phyloP scores from a whole-genome alignment of 2,329 filamentous ascomycete species.

The Talaromyces marneffei region DNA sequence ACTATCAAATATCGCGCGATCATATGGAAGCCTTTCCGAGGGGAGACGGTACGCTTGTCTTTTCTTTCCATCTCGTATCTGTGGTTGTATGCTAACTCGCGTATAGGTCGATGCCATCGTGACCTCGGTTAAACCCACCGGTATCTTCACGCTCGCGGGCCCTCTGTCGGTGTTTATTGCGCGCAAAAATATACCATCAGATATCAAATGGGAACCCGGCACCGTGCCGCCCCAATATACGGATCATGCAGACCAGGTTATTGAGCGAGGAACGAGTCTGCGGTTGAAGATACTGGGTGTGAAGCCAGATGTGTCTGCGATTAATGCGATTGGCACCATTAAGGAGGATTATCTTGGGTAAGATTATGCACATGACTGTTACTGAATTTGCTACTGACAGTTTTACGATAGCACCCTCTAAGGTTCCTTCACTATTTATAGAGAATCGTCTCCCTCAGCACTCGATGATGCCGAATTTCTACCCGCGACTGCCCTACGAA shows the following conservation, averaged over 20 bases:
- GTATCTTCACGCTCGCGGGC: constrained; percentile 59
- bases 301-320: constrained; percentile 84
- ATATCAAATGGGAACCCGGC: constrained; percentile 92
- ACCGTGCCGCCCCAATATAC: constrained; percentile 96
- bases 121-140: constrained; percentile 81
- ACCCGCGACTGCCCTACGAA: not conserved
- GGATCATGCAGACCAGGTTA: constrained; percentile 87
- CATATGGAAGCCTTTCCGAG: constrained; percentile 96
- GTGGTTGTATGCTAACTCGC: constrained; percentile 25
- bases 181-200: constrained; percentile 69
- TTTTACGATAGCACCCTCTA: constrained; percentile 1
- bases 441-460: not conserved
- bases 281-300: constrained; percentile 92
- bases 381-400: not conserved
- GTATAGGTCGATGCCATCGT: constrained; percentile 88
- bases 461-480: not conserved
- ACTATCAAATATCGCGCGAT: constrained; percentile 92
- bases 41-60: constrained; percentile 74
- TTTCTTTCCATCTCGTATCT: constrained; percentile 12
- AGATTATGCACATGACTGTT: constrained; percentile 15
- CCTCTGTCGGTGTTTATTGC: constrained; percentile 47
- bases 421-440: not conserved
- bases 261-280: constrained; percentile 89
- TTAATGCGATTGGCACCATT: constrained; percentile 97
- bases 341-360: constrained; percentile 61